Evolutionary conservation across 2,329 filamentous ascomycete species (phyloP), one percentile per base, ranked within the genome.

Genomic region (Pezicula carpinea): DNA sequence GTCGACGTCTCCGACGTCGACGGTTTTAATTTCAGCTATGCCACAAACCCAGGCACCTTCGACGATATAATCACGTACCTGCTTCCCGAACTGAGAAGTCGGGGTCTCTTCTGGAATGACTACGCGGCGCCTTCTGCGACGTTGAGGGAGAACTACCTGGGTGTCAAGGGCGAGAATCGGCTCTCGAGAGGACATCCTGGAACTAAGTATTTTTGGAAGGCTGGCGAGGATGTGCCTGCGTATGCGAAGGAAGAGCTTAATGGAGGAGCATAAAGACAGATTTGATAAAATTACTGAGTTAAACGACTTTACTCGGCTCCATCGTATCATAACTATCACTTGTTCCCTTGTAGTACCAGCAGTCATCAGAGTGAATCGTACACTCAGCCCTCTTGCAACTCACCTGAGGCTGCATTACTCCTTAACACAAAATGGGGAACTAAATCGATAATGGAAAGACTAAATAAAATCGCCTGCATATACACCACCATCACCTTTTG

Each of bases 11-110:
- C 82, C 0, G 84, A 85, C 51, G 76, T 88, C 1, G 83, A 88
- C 56, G 84, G 84, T 0, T 89, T 89, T 66, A 89, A 89, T 59
- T 75, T 88, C 61, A 78, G 79, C 2, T 85, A 87, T 50, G 77
- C 79, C 0, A 64, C 84, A 13, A 82, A 82, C 59, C 82, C 82
- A 0, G 74, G 78, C 44, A 80, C 80, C 0, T 86, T 86, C 66
- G 75, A 80, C 49, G 82, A 86, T 52, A 79, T 87, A 14, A 74
- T 79, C 29, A 79, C 85, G 19, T 67, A 83, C 0, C 64, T 86
- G 6, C 62, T 86, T 1, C 83, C 82, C 0, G 83, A 85, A 53
- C 68, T 87, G 11, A 73, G 70, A n/a, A 66, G 65, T 6, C 69
- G 82, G 8, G 79, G 80, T 0, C 59, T 81, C 11, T 80, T 82